Percentiles rank a stretch among this genome's conserved stretches.
phyloP scores from a whole-genome alignment of 306 rosid genomes.

The Castanea mollissima region DNA sequence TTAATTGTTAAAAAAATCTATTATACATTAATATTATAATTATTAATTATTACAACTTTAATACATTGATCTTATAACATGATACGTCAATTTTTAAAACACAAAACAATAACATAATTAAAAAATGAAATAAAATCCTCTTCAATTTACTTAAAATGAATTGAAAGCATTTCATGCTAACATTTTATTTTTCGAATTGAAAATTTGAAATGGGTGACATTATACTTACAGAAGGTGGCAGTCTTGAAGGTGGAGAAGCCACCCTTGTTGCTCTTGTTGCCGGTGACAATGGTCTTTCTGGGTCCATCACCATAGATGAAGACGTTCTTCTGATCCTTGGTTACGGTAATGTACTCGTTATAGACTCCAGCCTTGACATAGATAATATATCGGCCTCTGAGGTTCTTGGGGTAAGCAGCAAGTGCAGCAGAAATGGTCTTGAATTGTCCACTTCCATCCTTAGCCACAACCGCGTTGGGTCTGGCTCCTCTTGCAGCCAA shows the following conservation, averaged over 20 bases:
- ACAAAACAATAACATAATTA: too few species aligned
- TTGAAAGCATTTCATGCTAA: too few species aligned
- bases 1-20: too few species aligned
- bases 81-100: too few species aligned
- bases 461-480: slow-evolving; percentile 62
- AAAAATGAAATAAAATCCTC: too few species aligned
- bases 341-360: slow-evolving; percentile 42
- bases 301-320: slow-evolving; percentile 78
- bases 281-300: slow-evolving; percentile 47
- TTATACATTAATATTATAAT: too few species aligned
- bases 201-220: background rate
- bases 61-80: too few species aligned
- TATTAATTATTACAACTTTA: too few species aligned
- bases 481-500: slow-evolving; percentile 6
- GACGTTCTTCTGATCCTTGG: slow-evolving; percentile 21
- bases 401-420: slow-evolving; percentile 39
- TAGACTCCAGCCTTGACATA: slow-evolving; percentile 68
- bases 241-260: slow-evolving; percentile 45
- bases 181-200: too few species aligned
- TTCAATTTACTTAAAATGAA: too few species aligned
- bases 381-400: slow-evolving; percentile 44
- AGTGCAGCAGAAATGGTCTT: slow-evolving; percentile 50
- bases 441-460: slow-evolving; percentile 62
- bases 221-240: slow-evolving; percentile 49
- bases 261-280: slow-evolving; percentile 25